phyloP scores from a whole-genome alignment of 306 rosid genomes.

The Heteromeles arbutifolia region DNA sequence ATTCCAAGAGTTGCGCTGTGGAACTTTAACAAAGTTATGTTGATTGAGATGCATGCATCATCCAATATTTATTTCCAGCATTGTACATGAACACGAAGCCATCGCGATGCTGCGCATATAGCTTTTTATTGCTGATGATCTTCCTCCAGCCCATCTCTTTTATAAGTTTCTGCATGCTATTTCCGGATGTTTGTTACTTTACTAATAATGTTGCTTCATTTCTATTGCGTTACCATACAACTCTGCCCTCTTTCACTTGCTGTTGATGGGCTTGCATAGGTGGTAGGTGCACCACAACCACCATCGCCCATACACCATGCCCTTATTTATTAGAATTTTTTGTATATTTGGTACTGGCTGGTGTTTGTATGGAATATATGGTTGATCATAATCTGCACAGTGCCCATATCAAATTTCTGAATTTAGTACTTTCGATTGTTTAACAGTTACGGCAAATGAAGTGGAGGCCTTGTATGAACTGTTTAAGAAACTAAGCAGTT shows the following conservation, averaged over 20 bases:
- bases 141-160: not conserved
- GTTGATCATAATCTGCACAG: not conserved
- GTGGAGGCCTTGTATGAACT: slow-evolving; percentile 61
- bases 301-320: not conserved
- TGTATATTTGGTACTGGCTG: not conserved
- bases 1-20: not conserved
- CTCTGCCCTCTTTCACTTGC: not conserved
- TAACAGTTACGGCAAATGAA: slow-evolving; percentile 69
- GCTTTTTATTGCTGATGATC: not conserved
- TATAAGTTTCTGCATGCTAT: not conserved
- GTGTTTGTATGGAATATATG: not conserved
- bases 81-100: not conserved
- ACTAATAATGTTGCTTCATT: not conserved
- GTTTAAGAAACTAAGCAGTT: slow-evolving; percentile 55
- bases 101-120: not conserved
- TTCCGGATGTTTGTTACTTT: not conserved
- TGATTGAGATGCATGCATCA: not conserved
- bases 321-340: not conserved
- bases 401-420: not conserved
- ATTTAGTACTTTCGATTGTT: slow-evolving; percentile 5
- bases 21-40: not conserved
- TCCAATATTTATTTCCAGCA: not conserved
- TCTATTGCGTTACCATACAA: not conserved
- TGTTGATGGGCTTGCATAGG: not conserved
- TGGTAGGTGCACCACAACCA: not conserved